Evolutionary conservation across 78 protist genomes (phyloP), one percentile per base, ranked within the genome.

Genomic region (Dictyostelium firmibasis): DNA sequence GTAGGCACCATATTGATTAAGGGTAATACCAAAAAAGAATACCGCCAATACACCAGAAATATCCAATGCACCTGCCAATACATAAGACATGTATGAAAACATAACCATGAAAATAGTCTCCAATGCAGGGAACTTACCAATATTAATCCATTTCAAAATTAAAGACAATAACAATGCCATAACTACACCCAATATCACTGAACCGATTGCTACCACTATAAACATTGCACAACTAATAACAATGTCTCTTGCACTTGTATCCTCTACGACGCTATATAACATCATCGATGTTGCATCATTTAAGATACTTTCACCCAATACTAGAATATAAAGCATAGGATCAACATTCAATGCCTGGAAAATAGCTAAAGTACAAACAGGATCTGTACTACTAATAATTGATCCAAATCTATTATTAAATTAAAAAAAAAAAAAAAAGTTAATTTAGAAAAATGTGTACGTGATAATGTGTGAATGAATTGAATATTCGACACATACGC

Each of bases 251-350:
- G 79, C 20, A 33, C 44, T 72, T 27, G 79, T 72, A 33, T 72
- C 47, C 2, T 31, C 74, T 2, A 77, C 97, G 1, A 96, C n/a
- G 35, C 93, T 2, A 91, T 88, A 97, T 16, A 98, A 92, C 74
- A 96, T 97, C 60, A 98, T 97, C 33, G 98, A 70, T 20, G 98
- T 98, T 13, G 99, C 99, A 64, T 98, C 99, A 89, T 98, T 98
- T 50, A 98, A 57, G 13, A 98, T 97, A 81, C 96, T 85, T 83
- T 98, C 99, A 16, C 99, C 99, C 81, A 98, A 97, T 29, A 98
- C 98, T 31, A 98, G 91, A 75, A 82, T 92, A 83, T 96, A 83
- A 38, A 98, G 85, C 47, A 88, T 96, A 7, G 98, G 97, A 57
- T 98, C 97, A 1, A 95, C 98, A 27, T 97, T 85, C 25, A 98